A percentile compares a stretch with the other conserved stretches of the same genome.
Conservation (phyloP, 2,329 filamentous ascomycete genomes). For the Acrodontium crateriforme region DNA sequence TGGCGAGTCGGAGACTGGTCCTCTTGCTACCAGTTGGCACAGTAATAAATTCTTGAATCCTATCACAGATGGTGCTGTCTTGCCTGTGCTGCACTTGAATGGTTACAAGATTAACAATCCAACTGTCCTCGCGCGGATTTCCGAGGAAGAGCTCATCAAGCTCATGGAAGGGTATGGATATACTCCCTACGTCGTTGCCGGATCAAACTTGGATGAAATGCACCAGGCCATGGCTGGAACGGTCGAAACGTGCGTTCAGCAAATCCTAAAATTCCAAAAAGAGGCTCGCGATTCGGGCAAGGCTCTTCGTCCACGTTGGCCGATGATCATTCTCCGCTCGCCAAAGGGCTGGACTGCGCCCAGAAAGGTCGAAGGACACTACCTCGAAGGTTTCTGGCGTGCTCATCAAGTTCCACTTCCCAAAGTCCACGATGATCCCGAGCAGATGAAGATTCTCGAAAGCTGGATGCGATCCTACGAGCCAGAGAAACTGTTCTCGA, state of each 20-base stretch:
- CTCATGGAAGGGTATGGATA: constrained; percentile 65
- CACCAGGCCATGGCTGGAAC: constrained; percentile 72
- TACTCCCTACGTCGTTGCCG: constrained; percentile 69
- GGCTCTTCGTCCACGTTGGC: constrained; percentile 58
- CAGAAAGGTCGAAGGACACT: constrained; percentile 55
- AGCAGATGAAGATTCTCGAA: constrained; percentile 55
- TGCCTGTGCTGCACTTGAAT: constrained; percentile 66
- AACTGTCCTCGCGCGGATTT: constrained; percentile 58
- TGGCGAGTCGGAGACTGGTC: constrained; percentile 69
- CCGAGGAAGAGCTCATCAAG: constrained; percentile 55
- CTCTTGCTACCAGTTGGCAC: constrained; percentile 67
- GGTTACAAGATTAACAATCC: constrained; percentile 81
- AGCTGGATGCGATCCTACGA: constrained; percentile 66
- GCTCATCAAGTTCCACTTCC: constrained; percentile 66
- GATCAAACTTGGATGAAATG: constrained; percentile 59
- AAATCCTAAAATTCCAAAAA: constrained; percentile 57
- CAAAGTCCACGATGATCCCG: constrained; percentile 48
- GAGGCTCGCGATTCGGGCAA: constrained; percentile 56
- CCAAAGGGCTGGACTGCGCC: constrained; percentile 74
- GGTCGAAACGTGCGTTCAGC: constrained; percentile 54
- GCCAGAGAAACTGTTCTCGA: constrained; percentile 56
- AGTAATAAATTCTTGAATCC: constrained; percentile 73
- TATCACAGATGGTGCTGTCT: constrained; percentile 61
- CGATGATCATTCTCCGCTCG: constrained; percentile 63
- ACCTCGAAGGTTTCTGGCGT: constrained; percentile 64